phyloP scores from a whole-genome alignment of 805 yeast genomes.

The Ogataea corticis region DNA sequence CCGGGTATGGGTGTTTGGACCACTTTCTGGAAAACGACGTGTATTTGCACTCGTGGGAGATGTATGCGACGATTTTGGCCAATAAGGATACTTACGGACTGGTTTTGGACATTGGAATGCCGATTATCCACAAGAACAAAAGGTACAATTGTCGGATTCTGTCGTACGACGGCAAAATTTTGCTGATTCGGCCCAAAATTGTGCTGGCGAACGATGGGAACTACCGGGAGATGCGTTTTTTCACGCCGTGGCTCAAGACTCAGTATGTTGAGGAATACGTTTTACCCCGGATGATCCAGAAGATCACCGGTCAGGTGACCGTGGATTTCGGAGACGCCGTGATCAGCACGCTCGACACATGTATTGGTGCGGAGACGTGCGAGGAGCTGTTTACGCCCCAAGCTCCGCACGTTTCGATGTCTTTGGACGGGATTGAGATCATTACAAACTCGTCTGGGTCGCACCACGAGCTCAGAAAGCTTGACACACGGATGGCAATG shows the following conservation, averaged over 20 bases:
- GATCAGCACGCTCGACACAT: constrained; percentile 78
- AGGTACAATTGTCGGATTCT: constrained; percentile 90
- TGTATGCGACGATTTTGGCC: constrained; percentile 73
- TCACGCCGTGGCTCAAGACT: constrained; percentile 90
- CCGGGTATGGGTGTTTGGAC: constrained; percentile 94
- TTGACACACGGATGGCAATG: constrained; percentile 79
- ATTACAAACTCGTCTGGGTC: constrained; percentile 94
- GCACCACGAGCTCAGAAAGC: constrained; percentile 93
- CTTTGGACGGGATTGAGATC: constrained; percentile 96
- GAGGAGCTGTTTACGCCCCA: constrained; percentile 97
- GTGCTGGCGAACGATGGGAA: constrained; percentile 97
- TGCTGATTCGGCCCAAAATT: constrained; percentile 88
- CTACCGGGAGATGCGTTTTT: constrained; percentile 95
- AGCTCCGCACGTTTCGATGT: constrained; percentile 89
- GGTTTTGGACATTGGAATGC: constrained; percentile 91
- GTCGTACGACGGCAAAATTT: constrained; percentile 73
- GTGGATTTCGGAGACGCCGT: constrained; percentile 92
- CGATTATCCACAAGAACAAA: constrained; percentile 81
- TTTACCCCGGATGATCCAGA: constrained; percentile 70
- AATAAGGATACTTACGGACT: constrained; percentile 73
- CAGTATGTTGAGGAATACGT: constrained; percentile 70
- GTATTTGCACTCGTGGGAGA: constrained; percentile 91
- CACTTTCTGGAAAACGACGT: constrained; percentile 91
- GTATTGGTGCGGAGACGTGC: constrained; percentile 96
- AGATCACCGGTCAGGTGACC: constrained; percentile 61